phyloP scores from a whole-genome alignment of 1,284 basidiomycete species.

The Anthracocystis panici-leucophaei region DNA sequence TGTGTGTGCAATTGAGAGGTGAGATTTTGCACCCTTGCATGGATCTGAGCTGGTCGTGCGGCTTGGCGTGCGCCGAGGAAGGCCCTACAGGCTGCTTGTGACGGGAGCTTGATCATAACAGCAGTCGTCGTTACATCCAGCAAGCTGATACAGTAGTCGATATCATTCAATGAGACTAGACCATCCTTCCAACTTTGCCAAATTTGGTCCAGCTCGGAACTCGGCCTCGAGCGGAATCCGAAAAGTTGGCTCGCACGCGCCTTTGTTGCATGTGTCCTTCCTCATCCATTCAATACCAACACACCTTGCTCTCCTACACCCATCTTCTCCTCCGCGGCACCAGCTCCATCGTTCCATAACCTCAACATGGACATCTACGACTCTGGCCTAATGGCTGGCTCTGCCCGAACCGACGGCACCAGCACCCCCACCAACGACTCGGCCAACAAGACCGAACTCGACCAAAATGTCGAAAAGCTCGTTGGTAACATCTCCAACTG shows the following conservation, averaged over 20 bases:
- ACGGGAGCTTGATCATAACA: constrained; percentile 24
- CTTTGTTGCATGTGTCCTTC: not conserved
- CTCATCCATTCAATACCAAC: constrained; percentile 1
- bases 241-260: constrained; percentile 21
- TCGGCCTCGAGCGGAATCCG: constrained; percentile 11
- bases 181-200: constrained; percentile 1
- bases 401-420: constrained; percentile 17
- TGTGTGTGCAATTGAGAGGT: constrained; percentile 13
- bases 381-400: constrained; percentile 23
- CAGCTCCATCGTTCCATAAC: not conserved
- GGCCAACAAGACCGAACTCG: constrained; percentile 47
- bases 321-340: not conserved
- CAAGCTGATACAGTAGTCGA: not conserved
- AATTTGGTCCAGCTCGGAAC: constrained; percentile 16
- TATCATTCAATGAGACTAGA: not conserved
- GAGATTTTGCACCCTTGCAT: constrained; percentile 31
- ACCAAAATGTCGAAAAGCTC: constrained; percentile 61
- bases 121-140: not conserved
- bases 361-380: constrained; percentile 51
- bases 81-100: constrained; percentile 32
- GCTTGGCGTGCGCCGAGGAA: constrained; percentile 27
- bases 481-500: constrained; percentile 63
- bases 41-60: constrained; percentile 37
- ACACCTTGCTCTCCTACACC: not conserved
- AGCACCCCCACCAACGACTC: constrained; percentile 14